Conservation (phyloP, 2,329 filamentous ascomycete species). For the Cordyceps fumosorosea region DNA sequence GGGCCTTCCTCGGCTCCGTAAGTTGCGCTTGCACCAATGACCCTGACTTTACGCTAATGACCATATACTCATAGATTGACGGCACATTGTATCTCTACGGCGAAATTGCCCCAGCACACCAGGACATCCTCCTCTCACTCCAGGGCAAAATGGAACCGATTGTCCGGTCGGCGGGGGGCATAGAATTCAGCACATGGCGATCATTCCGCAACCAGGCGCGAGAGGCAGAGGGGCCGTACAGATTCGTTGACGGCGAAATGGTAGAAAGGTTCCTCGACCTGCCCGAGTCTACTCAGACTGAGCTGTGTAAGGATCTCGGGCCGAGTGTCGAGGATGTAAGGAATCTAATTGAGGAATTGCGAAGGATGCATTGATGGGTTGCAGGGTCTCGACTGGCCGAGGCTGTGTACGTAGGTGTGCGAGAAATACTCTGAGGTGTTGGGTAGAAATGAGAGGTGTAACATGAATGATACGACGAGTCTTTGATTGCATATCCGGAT, state of each 20-base stretch:
- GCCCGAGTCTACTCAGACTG: conserved; percentile 48
- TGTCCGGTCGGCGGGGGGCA: conserved; percentile 62
- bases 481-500: too few relatives aligned
- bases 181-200: conserved; percentile 75
- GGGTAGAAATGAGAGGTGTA: not conserved
- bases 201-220: conserved; percentile 69
- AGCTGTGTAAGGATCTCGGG: conserved; percentile 48
- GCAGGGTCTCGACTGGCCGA: not conserved
- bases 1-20: conserved; percentile 85
- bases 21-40: conserved; percentile 26
- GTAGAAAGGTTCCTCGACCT: conserved; percentile 78
- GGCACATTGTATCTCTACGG: conserved; percentile 88
- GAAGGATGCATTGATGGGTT: conserved; percentile 48
- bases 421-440: not conserved
- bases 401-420: not conserved
- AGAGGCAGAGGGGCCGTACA: conserved; percentile 69
- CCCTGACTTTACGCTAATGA: conserved; percentile 15
- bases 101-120: conserved; percentile 62
- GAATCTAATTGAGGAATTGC: conserved; percentile 55
- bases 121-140: conserved; percentile 76
- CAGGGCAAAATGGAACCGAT: conserved; percentile 64
- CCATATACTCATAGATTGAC: conserved; percentile 55
- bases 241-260: conserved; percentile 90
- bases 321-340: conserved; percentile 58
- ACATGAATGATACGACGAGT: not conserved